These are phyloP conservation scores for Chalara sp. DNA, from an alignment of 2,329 filamentous ascomycete genomes.

Conservation along the genomic window DNA sequence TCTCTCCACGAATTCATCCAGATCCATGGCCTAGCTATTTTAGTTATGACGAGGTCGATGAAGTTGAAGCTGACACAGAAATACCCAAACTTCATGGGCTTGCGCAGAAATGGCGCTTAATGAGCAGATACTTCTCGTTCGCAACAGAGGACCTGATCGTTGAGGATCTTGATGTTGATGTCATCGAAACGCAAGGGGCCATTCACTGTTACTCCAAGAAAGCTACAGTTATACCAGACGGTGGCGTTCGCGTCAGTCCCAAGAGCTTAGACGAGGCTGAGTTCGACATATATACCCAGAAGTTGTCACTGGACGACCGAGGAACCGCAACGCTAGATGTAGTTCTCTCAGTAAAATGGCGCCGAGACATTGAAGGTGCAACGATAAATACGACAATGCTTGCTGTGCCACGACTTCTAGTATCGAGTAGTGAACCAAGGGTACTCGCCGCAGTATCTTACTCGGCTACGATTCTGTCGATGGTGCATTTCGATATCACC, in stretches of 20 bases:
- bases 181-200: slow-evolving; percentile 54
- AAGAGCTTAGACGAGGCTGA: slow-evolving; percentile 64
- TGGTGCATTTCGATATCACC: slow-evolving; percentile 51
- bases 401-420: slow-evolving; percentile 70
- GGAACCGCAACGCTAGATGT: slow-evolving; percentile 69
- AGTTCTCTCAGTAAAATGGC: slow-evolving; percentile 71
- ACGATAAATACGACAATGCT: slow-evolving; percentile 58
- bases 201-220: slow-evolving; percentile 49
- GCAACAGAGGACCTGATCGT: slow-evolving; percentile 56
- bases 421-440: slow-evolving; percentile 79
- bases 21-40: slow-evolving; percentile 88
- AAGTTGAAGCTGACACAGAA: slow-evolving; percentile 25
- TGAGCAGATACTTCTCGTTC: slow-evolving; percentile 69
- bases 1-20: slow-evolving; percentile 70
- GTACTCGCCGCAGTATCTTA: slow-evolving; percentile 55
- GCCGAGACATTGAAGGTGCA: slow-evolving; percentile 37
- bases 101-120: slow-evolving; percentile 73
- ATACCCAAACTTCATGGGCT: slow-evolving; percentile 49
- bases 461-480: slow-evolving; percentile 25
- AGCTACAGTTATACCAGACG: slow-evolving; percentile 27
- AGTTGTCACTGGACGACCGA: slow-evolving; percentile 74
- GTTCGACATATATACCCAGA: slow-evolving; percentile 71
- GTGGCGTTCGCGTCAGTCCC: slow-evolving; percentile 48
- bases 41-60: slow-evolving; percentile 36
- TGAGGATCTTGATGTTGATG: slow-evolving; percentile 57